These are phyloP conservation scores for Evansstolkia leycettana DNA, from an alignment of 495 filamentous ascomycete species.

Conservation along the genomic window DNA sequence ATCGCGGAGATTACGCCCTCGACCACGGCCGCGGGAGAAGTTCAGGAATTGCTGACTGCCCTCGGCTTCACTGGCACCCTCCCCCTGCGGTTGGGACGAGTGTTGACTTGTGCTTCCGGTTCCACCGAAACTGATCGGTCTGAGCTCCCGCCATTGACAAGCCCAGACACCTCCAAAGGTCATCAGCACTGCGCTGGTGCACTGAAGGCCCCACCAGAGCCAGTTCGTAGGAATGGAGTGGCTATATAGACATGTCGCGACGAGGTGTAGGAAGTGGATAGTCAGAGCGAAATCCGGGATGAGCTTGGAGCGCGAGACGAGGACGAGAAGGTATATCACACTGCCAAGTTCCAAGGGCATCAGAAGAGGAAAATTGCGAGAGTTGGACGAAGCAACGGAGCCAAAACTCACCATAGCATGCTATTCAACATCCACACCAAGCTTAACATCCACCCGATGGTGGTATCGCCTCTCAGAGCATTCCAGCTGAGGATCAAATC, in stretches of 20 bases:
- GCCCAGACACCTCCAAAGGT: conserved; percentile 71
- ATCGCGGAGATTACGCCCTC: conserved; percentile 35
- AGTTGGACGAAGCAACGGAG: background rate
- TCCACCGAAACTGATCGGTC: conserved; percentile 80
- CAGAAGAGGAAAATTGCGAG: background rate
- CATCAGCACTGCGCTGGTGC: conserved; percentile 55
- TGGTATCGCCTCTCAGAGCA: conserved; percentile 76
- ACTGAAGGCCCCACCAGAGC: conserved; percentile 84
- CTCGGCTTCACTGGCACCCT: conserved; percentile 13
- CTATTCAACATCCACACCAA: conserved; percentile 77
- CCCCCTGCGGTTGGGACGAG: conserved; percentile 11
- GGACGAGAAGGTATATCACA: conserved; percentile 62
- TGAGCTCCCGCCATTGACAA: conserved; percentile 79
- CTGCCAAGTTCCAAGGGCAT: conserved; percentile 6
- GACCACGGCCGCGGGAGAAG: conserved; percentile 25
- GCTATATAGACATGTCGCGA: conserved; percentile 65
- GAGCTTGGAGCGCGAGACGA: conserved; percentile 79
- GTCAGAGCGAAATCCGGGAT: conserved; percentile 90
- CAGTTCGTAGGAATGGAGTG: conserved; percentile 55
- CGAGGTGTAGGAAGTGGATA: conserved; percentile 74
- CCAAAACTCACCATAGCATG: conserved; percentile 58
- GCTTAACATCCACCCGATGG: conserved; percentile 82
- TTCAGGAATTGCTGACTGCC: conserved; percentile 5
- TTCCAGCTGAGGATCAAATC: conserved; percentile 72
- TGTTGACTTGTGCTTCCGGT: conserved; percentile 11